These are phyloP conservation scores for Eucalyptus pauciflora DNA, from an alignment of 345 rosid genomes.

Conservation along the genomic window DNA sequence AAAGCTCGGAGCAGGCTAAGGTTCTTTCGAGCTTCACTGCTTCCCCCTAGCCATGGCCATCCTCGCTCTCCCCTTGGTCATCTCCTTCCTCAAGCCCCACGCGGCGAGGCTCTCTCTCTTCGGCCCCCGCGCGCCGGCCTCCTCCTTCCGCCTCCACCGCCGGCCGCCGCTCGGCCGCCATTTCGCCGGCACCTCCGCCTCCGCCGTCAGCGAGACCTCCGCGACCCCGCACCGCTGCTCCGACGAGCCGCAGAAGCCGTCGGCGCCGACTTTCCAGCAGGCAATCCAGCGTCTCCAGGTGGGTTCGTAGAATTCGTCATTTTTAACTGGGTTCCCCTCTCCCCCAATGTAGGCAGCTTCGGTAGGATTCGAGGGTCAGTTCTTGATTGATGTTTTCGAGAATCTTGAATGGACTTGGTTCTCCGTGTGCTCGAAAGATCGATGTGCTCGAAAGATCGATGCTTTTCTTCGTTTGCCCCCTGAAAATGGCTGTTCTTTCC, in stretches of 20 bases:
- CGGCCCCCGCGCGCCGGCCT: slow-evolving; percentile 7
- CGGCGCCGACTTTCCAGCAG: slow-evolving; percentile 69
- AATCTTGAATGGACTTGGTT: neutral
- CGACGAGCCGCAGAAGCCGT: slow-evolving; percentile 10
- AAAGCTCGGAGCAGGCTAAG: neutral
- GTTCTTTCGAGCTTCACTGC: neutral
- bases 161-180: slow-evolving; percentile 3
- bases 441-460: neutral
- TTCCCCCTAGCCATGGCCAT: slow-evolving; percentile 36
- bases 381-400: neutral
- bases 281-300: slow-evolving; percentile 96
- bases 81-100: slow-evolving; percentile 49
- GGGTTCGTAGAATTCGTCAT: neutral
- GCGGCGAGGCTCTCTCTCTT: slow-evolving; percentile 16
- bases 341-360: neutral
- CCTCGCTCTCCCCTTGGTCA: slow-evolving; percentile 49
- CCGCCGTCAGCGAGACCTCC: slow-evolving; percentile 5
- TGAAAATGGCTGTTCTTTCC: neutral
- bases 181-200: slow-evolving; percentile 19
- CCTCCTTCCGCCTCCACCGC: slow-evolving; percentile 4
- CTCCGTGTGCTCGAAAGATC: neutral
- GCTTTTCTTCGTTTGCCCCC: neutral
- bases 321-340: neutral
- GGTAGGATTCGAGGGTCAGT: neutral
- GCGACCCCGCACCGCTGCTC: slow-evolving; percentile 21